A percentile compares a stretch with the other conserved stretches of the same genome.
phyloP scores from a whole-genome alignment of 1,284 basidiomycete species.

The Moesziomyces sp. region DNA sequence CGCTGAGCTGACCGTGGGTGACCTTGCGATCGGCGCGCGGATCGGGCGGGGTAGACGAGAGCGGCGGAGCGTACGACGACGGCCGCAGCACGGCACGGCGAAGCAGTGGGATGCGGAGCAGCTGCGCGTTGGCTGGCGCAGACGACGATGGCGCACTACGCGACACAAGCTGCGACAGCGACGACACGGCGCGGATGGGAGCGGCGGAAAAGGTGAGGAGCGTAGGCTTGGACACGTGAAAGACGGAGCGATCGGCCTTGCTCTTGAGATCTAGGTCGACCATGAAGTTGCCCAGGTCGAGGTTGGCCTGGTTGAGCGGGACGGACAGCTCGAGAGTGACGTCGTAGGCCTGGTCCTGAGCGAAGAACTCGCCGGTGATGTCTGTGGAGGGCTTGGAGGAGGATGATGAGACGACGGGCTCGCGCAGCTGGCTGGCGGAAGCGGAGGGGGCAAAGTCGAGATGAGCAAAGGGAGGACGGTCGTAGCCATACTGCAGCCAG shows the following conservation, averaged over 20 bases:
- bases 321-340: conserved; percentile 63
- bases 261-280: conserved; percentile 53
- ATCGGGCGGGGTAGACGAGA: conserved; percentile 21
- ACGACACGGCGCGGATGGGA: conserved; percentile 37
- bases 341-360: conserved; percentile 63
- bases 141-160: conserved; percentile 29
- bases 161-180: conserved; percentile 44
- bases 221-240: conserved; percentile 46
- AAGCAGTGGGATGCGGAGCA: conserved; percentile 55
- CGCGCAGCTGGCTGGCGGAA: conserved; percentile 4
- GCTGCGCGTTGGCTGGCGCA: conserved; percentile 41
- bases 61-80: conserved; percentile 27
- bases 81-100: conserved; percentile 47
- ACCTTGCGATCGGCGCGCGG: conserved; percentile 37
- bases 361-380: conserved; percentile 46
- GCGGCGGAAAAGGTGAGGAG: conserved; percentile 41
- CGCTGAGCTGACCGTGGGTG: conserved; percentile 39
- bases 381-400: conserved; percentile 24
- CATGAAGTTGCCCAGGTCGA: conserved; percentile 66
- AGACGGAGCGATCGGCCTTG: conserved; percentile 25
- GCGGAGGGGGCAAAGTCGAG: conserved; percentile 36
- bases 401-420: conserved; percentile 33
- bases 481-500: conserved; percentile 59
- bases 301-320: conserved; percentile 58
- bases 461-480: conserved; percentile 29